Evolutionary conservation across 75 land plant species (phyloP).

Genomic region (Sequoiadendron giganteum): DNA sequence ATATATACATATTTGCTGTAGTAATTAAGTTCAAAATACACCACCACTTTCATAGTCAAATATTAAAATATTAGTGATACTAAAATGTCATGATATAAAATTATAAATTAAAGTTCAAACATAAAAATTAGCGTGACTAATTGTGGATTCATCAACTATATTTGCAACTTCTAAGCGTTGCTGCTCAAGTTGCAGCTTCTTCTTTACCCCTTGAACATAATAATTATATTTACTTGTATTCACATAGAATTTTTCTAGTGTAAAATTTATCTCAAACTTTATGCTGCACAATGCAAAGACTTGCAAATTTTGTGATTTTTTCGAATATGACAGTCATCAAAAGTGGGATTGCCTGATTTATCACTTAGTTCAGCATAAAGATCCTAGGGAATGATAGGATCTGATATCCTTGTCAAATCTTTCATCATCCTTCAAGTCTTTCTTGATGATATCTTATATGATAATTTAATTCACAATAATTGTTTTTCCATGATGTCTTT

Average conservation of each 20-base stretch:
- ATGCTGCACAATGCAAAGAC: neutral
- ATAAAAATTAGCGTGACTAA: too few species aligned
- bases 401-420: neutral
- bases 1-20: too few species aligned
- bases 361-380: neutral
- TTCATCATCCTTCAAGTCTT: neutral
- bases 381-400: neutral
- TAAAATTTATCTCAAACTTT: neutral
- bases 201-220: neutral
- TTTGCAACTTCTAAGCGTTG: neutral
- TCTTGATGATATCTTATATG: neutral
- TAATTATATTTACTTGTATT: neutral
- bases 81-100: too few species aligned
- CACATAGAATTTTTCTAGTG: neutral
- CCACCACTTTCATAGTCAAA: too few species aligned
- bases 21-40: too few species aligned
- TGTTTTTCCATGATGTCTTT: neutral
- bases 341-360: neutral
- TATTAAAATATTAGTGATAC: too few species aligned
- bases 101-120: too few species aligned
- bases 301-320: neutral
- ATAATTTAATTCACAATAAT: neutral
- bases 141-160: too few species aligned
- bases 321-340: neutral
- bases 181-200: neutral